Conservation (phyloP, 169 alveolate genomes). For the Cryptosporidium muris region DNA sequence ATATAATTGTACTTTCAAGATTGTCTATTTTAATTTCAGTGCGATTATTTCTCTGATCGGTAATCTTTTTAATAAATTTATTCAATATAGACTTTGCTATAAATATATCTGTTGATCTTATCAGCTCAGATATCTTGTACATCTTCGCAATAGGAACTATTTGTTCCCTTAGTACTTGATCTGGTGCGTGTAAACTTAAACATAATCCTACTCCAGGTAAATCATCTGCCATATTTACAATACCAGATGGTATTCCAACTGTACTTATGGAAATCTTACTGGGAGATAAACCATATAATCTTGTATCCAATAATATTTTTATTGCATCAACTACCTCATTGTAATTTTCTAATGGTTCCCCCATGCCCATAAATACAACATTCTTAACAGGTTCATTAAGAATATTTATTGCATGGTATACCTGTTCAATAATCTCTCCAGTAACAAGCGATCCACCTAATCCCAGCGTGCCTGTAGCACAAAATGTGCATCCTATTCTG, state of each 20-base stretch:
- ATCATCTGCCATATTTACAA: slow-evolving; percentile 73
- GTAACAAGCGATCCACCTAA: slow-evolving; percentile 71
- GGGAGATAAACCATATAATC: slow-evolving; percentile 46
- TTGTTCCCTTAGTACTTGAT: slow-evolving; percentile 69
- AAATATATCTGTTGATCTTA: slow-evolving; percentile 67
- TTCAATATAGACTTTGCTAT: slow-evolving; percentile 41
- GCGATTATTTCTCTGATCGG: slow-evolving; percentile 36
- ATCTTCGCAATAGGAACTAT: slow-evolving; percentile 72
- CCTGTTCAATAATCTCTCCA: slow-evolving; percentile 77
- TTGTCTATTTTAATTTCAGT: background rate
- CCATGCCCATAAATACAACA: slow-evolving; percentile 80
- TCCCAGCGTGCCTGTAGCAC: slow-evolving; percentile 78
- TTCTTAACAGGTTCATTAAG: slow-evolving; percentile 71
- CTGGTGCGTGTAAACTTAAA: slow-evolving; percentile 76
- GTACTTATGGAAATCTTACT: slow-evolving; percentile 72
- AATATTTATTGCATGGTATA: slow-evolving; percentile 63
- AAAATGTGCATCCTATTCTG: slow-evolving; percentile 78
- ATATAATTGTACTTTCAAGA: slow-evolving; percentile 29
- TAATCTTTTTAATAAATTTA: slow-evolving; percentile 13
- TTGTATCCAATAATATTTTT: slow-evolving; percentile 22
- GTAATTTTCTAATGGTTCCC: slow-evolving; percentile 79
- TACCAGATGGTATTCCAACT: slow-evolving; percentile 74
- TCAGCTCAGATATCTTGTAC: slow-evolving; percentile 66
- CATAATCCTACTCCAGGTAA: slow-evolving; percentile 75
- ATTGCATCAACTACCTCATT: slow-evolving; percentile 73